phyloP scores from a whole-genome alignment of 2,329 filamentous ascomycete genomes.

The Hyphodiscus sp. region DNA sequence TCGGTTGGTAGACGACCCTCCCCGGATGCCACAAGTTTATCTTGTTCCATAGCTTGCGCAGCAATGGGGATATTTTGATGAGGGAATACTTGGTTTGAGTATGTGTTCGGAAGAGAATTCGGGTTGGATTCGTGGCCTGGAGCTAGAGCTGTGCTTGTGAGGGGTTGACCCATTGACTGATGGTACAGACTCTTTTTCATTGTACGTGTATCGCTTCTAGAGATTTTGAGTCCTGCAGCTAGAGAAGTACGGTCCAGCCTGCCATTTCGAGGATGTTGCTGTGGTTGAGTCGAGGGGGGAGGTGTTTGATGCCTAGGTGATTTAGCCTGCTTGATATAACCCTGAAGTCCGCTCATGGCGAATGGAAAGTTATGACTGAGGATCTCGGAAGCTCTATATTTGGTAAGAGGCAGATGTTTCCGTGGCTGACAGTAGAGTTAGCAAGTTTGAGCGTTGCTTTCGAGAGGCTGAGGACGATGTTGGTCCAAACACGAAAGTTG shows the following conservation, averaged over 20 bases:
- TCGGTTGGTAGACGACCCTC: neutral
- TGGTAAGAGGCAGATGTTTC: neutral
- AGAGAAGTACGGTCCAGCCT: neutral
- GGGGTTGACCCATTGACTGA: neutral
- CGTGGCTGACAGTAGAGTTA: neutral
- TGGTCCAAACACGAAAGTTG: neutral
- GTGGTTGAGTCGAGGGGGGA: neutral
- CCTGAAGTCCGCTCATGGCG: neutral
- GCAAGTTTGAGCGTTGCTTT: neutral
- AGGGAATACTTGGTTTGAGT: neutral
- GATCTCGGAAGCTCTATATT: neutral
- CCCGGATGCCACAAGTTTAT: neutral
- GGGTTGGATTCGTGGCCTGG: conserved; percentile 3
- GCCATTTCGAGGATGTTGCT: neutral
- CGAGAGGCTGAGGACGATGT: neutral
- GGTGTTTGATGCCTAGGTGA: neutral
- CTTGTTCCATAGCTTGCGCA: neutral
- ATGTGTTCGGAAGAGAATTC: neutral
- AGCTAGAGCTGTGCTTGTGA: neutral
- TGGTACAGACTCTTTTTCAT: neutral
- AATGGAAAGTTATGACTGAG: neutral
- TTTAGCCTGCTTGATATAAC: neutral
- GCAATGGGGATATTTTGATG: neutral
- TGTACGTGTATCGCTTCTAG: no score
- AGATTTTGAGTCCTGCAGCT: neutral